Evolutionary conservation across 805 yeast genomes (phyloP).

Genomic region (Pichia occidentalis): DNA sequence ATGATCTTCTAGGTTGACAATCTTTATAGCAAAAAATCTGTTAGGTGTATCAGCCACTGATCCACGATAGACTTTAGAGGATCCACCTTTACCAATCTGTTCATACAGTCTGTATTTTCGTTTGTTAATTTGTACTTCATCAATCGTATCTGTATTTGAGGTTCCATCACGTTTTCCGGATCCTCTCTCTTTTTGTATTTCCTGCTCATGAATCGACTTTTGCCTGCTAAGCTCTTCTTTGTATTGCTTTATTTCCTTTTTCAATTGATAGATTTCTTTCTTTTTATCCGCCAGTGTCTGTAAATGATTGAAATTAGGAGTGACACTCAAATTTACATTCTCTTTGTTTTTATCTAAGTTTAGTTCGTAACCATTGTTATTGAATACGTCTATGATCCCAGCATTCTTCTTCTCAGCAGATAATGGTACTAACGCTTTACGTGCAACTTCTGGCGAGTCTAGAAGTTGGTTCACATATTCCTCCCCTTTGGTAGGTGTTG

Average conservation of each 20-base stretch:
- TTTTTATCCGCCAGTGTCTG: slow-evolving; percentile 8
- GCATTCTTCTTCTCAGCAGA: slow-evolving; percentile 9
- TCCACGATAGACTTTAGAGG: slow-evolving; percentile 78
- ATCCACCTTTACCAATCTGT: slow-evolving; percentile 82
- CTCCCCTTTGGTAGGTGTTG: slow-evolving; percentile 1
- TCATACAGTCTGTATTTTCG: slow-evolving; percentile 68
- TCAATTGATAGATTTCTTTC: slow-evolving; percentile 12
- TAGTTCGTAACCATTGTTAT: too few species aligned
- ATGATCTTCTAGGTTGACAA: slow-evolving; percentile 57
- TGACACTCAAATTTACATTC: too few species aligned
- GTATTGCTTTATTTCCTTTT: slow-evolving; percentile 18
- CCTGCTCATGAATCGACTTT: neutral
- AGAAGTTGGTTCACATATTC: neutral
- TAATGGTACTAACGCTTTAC: slow-evolving; percentile 22
- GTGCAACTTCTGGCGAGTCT: slow-evolving; percentile 24
- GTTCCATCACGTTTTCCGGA: neutral
- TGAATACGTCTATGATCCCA: slow-evolving; percentile 12
- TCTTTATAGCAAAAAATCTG: slow-evolving; percentile 61
- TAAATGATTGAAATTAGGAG: slow-evolving; percentile 7
- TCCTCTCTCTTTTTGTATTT: neutral
- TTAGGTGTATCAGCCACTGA: slow-evolving; percentile 38
- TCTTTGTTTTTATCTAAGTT: too few species aligned
- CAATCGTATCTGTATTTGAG: slow-evolving; percentile 4
- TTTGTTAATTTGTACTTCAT: slow-evolving; percentile 41
- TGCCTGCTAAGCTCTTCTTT: slow-evolving; percentile 17